These are phyloP conservation scores for Diplodia corticola DNA, from an alignment of 2,329 filamentous ascomycete genomes.

Conservation along the genomic window DNA sequence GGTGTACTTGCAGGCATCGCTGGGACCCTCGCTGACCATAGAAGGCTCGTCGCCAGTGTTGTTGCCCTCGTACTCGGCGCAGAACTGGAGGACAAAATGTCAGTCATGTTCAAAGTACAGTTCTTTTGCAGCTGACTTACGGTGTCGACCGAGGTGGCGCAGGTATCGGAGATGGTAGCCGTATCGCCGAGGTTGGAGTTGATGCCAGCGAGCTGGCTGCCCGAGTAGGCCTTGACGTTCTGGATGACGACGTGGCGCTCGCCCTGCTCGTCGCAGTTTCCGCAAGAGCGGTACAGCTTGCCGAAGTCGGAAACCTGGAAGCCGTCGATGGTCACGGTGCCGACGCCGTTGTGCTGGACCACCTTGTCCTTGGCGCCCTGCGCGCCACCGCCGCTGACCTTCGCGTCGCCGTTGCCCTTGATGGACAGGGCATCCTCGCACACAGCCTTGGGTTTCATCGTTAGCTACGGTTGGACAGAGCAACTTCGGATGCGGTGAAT, in stretches of 20 bases:
- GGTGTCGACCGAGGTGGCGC: conserved; percentile 35
- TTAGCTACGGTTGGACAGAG: no score
- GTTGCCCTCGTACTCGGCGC: conserved; percentile 38
- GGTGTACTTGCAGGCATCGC: conserved; percentile 35
- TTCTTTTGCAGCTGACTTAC: conserved; percentile 29
- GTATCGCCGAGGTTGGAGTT: conserved; percentile 48
- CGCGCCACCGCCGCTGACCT: conserved; percentile 34
- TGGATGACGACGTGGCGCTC: conserved; percentile 39
- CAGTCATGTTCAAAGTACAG: not conserved
- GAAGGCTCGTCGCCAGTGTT: conserved; percentile 37
- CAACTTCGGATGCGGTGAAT: no score
- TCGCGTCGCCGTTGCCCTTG: conserved; percentile 27
- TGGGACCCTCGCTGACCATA: conserved; percentile 34
- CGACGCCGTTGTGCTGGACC: conserved; percentile 37
- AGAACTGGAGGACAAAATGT: conserved; percentile 31
- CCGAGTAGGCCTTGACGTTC: conserved; percentile 9
- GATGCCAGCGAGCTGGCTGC: conserved; percentile 24
- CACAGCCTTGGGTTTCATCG: no score
- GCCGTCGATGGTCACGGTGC: conserved; percentile 36
- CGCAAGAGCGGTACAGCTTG: conserved; percentile 31
- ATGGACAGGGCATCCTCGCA: conserved; percentile 40
- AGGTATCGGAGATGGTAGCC: conserved; percentile 19
- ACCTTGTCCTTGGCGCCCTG: conserved; percentile 35
- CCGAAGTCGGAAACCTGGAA: conserved; percentile 34
- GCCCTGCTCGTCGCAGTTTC: conserved; percentile 50